Conservation (phyloP, 148 eudicot genomes). For the Selenicereus undatus region DNA sequence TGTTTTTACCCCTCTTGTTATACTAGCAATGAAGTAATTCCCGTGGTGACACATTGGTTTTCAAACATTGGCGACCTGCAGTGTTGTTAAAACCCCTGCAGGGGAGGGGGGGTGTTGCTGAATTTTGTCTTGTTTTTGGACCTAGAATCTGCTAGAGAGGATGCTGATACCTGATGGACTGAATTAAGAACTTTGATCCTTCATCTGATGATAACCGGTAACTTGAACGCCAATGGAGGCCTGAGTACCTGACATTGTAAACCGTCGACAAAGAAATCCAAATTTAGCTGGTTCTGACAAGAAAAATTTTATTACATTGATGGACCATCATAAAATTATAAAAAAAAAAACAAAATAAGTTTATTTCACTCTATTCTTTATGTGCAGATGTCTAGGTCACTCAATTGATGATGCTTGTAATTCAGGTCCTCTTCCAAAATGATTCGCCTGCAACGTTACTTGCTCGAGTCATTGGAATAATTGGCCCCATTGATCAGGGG, state of each 20-base stretch:
- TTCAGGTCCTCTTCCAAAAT: conserved; percentile 95
- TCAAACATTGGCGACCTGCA: background rate
- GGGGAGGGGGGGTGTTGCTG: background rate
- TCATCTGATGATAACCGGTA: background rate
- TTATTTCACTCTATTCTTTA: too few relatives aligned
- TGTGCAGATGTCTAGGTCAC: background rate
- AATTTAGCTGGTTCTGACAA: too few relatives aligned
- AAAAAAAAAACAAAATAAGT: too few relatives aligned
- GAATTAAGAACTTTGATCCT: background rate
- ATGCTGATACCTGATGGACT: background rate
- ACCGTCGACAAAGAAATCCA: too few relatives aligned
- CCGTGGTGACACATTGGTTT: background rate
- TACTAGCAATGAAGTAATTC: too few relatives aligned
- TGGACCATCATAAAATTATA: too few relatives aligned
- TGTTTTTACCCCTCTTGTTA: too few relatives aligned
- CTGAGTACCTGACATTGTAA: background rate
- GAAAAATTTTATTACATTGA: too few relatives aligned
- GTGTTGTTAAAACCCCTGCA: too few relatives aligned
- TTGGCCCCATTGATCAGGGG: conserved; percentile 73
- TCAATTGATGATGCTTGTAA: conserved; percentile 8
- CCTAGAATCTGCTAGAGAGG: background rate
- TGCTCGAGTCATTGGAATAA: conserved; percentile 92
- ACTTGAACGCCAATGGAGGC: too few relatives aligned
- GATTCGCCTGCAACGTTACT: conserved; percentile 98
- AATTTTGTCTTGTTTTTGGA: too few relatives aligned